These are phyloP conservation scores for Pythium volutum DNA, from an alignment of 352 stramenopile genomes.

Conservation along the genomic window DNA sequence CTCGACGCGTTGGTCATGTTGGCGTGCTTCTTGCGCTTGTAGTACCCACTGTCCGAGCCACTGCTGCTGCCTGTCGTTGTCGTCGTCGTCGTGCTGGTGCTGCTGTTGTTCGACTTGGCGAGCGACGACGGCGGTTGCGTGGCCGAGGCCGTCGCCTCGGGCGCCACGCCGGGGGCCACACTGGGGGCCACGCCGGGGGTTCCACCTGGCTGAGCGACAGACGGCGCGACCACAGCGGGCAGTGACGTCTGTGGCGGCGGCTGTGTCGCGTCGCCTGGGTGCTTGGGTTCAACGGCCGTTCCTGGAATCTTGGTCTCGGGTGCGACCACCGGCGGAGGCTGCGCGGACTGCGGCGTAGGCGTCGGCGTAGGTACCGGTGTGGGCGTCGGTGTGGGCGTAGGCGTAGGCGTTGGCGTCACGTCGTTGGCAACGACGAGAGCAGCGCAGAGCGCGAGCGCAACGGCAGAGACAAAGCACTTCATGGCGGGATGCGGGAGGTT, in stretches of 20 bases:
- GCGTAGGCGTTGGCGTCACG: neutral
- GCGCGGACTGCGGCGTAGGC: neutral
- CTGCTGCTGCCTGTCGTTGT: constrained; percentile 1
- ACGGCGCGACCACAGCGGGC: neutral
- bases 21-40: constrained; percentile 12
- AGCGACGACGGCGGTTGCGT: neutral
- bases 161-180: neutral
- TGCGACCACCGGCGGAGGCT: neutral
- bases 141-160: neutral
- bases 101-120: neutral
- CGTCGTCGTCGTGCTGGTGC: no score
- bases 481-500: neutral
- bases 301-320: neutral
- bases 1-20: neutral
- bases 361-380: neutral
- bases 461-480: constrained; percentile 2
- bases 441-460: neutral
- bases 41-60: neutral
- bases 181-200: no score
- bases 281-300: neutral
- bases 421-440: neutral
- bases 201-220: no score
- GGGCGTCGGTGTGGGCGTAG: no score
- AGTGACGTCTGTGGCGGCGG: neutral
- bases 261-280: neutral